Conservation (phyloP, 1,284 basidiomycete genomes). For the Malassezia yamatoensis region DNA sequence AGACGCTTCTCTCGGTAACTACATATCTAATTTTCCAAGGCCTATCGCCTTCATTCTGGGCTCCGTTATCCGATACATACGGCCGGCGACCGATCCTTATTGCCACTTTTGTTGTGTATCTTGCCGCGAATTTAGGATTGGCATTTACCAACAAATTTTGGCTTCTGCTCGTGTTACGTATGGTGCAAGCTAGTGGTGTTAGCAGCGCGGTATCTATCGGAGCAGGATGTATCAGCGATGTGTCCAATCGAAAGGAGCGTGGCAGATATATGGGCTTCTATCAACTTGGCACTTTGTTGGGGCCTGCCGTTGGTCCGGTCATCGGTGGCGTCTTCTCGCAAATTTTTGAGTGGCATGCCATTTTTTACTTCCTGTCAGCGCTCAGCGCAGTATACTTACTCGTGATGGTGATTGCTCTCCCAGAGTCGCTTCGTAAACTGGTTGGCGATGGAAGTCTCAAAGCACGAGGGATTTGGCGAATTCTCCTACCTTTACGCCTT, state of each 20-base stretch:
- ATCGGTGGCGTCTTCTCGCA: slow-evolving; percentile 20
- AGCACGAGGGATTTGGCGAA: slow-evolving; percentile 17
- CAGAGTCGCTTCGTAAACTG: slow-evolving; percentile 56
- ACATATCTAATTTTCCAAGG: slow-evolving; percentile 68
- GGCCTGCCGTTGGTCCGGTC: slow-evolving; percentile 18
- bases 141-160: slow-evolving; percentile 57
- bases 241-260: slow-evolving; percentile 20
- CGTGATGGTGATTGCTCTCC: slow-evolving; percentile 55
- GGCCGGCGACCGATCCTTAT: slow-evolving; percentile 57
- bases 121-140: slow-evolving; percentile 53
- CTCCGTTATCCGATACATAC: slow-evolving; percentile 54
- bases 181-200: slow-evolving; percentile 20
- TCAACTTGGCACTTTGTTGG: slow-evolving; percentile 14
- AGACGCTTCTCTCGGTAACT: slow-evolving; percentile 65
- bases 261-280: slow-evolving; percentile 24
- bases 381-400: slow-evolving; percentile 55
- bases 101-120: slow-evolving; percentile 53
- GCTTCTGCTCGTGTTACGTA: slow-evolving; percentile 57
- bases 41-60: slow-evolving; percentile 52
- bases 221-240: slow-evolving; percentile 22
- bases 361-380: slow-evolving; percentile 70
- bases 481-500: slow-evolving; percentile 1
- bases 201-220: slow-evolving; percentile 24
- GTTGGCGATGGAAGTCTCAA: slow-evolving; percentile 42
- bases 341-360: slow-evolving; percentile 46